Percentiles rank a stretch among this genome's conserved stretches.
These are phyloP conservation scores for Dictyostelium intermedium DNA, from an alignment of 78 protist genomes.

Conservation along the genomic window DNA sequence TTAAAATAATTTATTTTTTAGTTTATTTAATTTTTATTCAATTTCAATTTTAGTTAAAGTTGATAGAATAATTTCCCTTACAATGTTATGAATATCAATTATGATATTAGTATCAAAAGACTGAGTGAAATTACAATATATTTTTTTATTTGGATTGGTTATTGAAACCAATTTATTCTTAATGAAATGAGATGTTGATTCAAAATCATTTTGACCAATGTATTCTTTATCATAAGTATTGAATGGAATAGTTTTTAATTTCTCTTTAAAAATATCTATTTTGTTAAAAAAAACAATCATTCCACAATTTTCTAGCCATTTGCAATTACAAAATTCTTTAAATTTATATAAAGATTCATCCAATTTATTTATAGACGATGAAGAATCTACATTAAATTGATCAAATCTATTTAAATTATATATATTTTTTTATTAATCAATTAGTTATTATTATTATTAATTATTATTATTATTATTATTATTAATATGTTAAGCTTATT, in stretches of 20 bases:
- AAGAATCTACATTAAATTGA: slow-evolving; percentile 31
- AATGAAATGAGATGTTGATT: slow-evolving; percentile 71
- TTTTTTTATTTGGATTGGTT: neutral
- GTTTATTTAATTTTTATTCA: too few species aligned
- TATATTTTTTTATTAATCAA: slow-evolving; percentile 52
- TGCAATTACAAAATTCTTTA: slow-evolving; percentile 88
- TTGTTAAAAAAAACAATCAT: slow-evolving; percentile 75
- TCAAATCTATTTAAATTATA: slow-evolving; percentile 81
- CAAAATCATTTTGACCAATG: slow-evolving; percentile 68
- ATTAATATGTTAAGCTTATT: neutral
- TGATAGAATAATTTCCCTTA: neutral
- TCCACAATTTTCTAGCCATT: slow-evolving; percentile 83
- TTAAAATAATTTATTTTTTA: too few species aligned
- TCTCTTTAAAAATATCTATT: slow-evolving; percentile 89
- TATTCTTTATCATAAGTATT: slow-evolving; percentile 33
- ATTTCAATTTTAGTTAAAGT: too few species aligned
- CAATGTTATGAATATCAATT: neutral
- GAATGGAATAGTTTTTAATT: slow-evolving; percentile 60
- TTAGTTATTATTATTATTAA: neutral
- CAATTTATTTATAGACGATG: slow-evolving; percentile 76
- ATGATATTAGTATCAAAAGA: too few species aligned
- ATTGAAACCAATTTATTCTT: neutral
- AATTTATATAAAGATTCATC: slow-evolving; percentile 89
- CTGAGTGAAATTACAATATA: too few species aligned
- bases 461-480: neutral